phyloP scores from a whole-genome alignment of 371 early-diverging fungal species.

The Mortierella sp. region DNA sequence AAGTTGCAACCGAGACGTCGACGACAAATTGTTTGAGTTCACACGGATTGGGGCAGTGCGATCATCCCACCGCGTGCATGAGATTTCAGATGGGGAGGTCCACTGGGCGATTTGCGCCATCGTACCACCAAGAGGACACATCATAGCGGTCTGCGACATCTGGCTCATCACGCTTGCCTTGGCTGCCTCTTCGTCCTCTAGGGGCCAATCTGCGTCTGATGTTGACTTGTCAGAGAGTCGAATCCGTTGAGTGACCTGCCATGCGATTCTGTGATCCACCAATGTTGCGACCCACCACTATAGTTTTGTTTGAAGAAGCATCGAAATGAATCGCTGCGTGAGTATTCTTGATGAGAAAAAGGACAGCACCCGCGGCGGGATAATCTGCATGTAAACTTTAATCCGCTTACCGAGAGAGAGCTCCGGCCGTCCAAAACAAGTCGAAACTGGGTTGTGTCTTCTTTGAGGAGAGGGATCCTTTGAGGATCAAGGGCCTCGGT shows the following conservation, averaged over 20 bases:
- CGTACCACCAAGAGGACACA: conserved; percentile 47
- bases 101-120: conserved; percentile 36
- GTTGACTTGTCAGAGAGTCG: conserved; percentile 40
- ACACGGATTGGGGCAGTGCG: neutral
- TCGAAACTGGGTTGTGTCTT: conserved; percentile 44
- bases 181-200: conserved; percentile 24
- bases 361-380: neutral
- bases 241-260: conserved; percentile 47
- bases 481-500: conserved; percentile 49
- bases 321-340: neutral
- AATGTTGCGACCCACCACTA: conserved; percentile 57
- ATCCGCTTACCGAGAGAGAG: conserved; percentile 33
- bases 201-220: conserved; percentile 13
- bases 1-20: conserved; percentile 27
- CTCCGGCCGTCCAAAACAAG: conserved; percentile 38
- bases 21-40: neutral
- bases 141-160: conserved; percentile 30
- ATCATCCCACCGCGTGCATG: conserved; percentile 49
- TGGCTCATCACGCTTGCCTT: conserved; percentile 19
- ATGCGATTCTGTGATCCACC: conserved; percentile 45
- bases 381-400: neutral
- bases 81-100: conserved; percentile 38
- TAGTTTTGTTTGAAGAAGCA: neutral
- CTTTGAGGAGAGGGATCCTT: conserved; percentile 42
- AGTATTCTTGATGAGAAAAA: neutral